These are phyloP conservation scores for Ajuga chamaepitys DNA, from an alignment of 257 asterid species.

Conservation along the genomic window DNA sequence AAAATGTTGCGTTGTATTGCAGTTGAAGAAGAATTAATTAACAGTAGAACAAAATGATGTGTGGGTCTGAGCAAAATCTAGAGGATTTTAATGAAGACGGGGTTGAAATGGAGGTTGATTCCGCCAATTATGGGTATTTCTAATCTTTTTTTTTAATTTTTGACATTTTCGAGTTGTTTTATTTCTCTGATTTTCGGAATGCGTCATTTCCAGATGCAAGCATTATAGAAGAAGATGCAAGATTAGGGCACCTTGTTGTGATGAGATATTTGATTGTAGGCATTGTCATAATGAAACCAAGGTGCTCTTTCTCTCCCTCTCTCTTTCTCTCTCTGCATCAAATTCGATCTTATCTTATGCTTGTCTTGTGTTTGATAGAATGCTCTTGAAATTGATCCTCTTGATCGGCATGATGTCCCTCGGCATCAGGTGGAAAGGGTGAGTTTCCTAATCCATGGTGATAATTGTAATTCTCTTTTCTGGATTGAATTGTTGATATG, in stretches of 20 bases:
- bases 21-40: not conserved
- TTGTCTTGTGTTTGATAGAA: conserved; percentile 31
- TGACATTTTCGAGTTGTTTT: not conserved
- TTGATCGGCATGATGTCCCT: conserved; percentile 47
- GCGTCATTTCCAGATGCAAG: conserved; percentile 29
- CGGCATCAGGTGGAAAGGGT: conserved; percentile 55
- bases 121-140: conserved; percentile 39
- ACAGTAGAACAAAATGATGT: conserved; percentile 5
- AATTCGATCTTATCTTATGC: not conserved
- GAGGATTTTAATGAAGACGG: not conserved
- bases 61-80: conserved; percentile 11
- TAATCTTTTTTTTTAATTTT: not conserved
- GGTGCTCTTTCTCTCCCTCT: conserved; percentile 15
- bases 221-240: conserved; percentile 62
- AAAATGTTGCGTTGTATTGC: not conserved
- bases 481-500: not conserved
- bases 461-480: not conserved
- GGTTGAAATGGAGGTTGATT: conserved; percentile 13
- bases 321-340: not conserved
- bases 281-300: conserved; percentile 65
- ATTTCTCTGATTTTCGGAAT: not conserved
- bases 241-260: conserved; percentile 57
- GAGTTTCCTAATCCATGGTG: conserved; percentile 1
- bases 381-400: conserved; percentile 32
- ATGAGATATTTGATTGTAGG: conserved; percentile 57